Evolutionary conservation across 1,139 yeast species (phyloP).

Genomic region (Kluyveromyces sp.): DNA sequence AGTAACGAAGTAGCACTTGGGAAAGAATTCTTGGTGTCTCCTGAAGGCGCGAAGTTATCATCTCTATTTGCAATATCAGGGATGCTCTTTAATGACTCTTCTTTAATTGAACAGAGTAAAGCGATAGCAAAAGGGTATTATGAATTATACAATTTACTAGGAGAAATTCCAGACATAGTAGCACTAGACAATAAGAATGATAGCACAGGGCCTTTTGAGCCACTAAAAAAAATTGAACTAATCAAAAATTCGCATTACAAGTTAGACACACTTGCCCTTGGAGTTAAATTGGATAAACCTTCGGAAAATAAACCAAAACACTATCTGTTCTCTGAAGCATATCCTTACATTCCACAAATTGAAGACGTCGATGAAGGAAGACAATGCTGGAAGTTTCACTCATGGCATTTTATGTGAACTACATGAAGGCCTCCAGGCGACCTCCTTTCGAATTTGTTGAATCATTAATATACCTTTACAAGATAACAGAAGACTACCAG

Average conservation of each 20-base stretch:
- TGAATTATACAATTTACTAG: constrained; percentile 45
- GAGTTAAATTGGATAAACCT: not conserved
- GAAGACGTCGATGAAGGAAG: constrained; percentile 9
- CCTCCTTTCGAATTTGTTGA: constrained; percentile 75
- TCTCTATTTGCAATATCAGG: constrained; percentile 68
- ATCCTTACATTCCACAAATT: not conserved
- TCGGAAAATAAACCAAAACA: not conserved
- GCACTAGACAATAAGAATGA: constrained; percentile 23
- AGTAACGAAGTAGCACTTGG: constrained; percentile 20
- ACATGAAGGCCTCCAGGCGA: constrained; percentile 44
- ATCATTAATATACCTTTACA: constrained; percentile 62
- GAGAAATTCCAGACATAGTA: constrained; percentile 41
- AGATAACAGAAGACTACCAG: constrained; percentile 62
- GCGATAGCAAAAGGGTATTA: constrained; percentile 64
- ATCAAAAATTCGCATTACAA: not conserved
- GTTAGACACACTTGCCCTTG: not conserved
- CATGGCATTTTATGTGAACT: constrained; percentile 33
- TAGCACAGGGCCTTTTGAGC: not conserved
- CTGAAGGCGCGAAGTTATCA: constrained; percentile 66
- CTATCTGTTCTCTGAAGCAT: not conserved
- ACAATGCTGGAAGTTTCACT: constrained; percentile 13
- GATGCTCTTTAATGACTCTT: constrained; percentile 40
- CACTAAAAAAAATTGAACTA: not conserved
- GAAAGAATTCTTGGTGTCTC: constrained; percentile 36
- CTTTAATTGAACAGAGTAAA: constrained; percentile 52